Evolutionary conservation across 208 protist species (phyloP).

Genomic region (Trypanosomatidae sp.): DNA sequence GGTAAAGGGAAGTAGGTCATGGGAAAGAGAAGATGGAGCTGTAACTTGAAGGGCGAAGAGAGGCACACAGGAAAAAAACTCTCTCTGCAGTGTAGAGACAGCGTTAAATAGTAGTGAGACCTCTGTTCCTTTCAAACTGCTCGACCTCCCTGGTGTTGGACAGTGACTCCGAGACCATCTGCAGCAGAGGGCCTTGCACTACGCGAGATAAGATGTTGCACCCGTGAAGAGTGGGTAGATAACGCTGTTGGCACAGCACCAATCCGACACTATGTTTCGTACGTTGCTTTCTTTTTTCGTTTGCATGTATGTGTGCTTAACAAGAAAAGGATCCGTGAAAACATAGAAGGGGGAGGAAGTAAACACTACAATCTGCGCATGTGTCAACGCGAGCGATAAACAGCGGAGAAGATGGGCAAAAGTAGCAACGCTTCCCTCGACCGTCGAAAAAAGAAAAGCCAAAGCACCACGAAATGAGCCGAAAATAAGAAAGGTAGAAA

Average conservation of each 20-base stretch:
- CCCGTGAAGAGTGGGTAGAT: not conserved
- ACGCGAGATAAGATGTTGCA: not conserved
- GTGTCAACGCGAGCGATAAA: not conserved
- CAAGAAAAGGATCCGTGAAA: not conserved
- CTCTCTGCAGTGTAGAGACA: not conserved
- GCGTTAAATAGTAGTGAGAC: not conserved
- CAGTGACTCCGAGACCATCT: not conserved
- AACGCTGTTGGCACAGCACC: not conserved
- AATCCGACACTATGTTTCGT: not conserved
- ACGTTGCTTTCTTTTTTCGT: not conserved
- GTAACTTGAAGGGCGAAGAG: not conserved
- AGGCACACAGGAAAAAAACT: not conserved
- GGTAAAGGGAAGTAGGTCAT: not conserved
- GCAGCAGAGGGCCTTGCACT: not conserved
- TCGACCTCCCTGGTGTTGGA: not conserved
- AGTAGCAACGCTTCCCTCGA: not conserved
- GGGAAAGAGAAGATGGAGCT: not conserved
- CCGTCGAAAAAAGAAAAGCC: not conserved
- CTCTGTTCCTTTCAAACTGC: not conserved
- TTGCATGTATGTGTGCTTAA: not conserved
- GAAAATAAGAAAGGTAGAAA: not conserved
- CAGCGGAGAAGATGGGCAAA: not conserved
- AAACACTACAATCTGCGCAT: not conserved
- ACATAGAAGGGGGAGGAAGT: not conserved
- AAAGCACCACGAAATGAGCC: conserved; percentile 2